phyloP scores from a whole-genome alignment of 176 grass and related monocot genomes.

The Tillandsia fasciculata region DNA sequence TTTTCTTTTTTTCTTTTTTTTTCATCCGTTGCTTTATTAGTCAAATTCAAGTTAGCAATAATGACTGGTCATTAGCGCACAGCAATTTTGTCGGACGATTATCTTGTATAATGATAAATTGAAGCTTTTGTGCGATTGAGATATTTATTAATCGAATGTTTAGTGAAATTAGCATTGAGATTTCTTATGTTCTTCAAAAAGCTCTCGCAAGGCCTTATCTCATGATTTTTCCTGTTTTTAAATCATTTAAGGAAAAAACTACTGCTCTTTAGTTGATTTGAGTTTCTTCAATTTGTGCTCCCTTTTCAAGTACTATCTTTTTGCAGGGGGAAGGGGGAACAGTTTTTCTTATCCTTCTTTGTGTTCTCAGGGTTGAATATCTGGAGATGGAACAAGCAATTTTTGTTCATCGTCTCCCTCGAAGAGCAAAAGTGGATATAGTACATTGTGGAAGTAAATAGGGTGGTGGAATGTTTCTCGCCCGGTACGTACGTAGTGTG shows the following conservation, averaged over 20 bases:
- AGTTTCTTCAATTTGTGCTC: neutral
- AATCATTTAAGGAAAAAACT: no score
- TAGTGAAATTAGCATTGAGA: slow-evolving; percentile 2
- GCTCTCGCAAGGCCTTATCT: slow-evolving; percentile 9
- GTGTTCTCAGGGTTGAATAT: slow-evolving; percentile 25
- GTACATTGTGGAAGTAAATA: neutral
- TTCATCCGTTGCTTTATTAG: no score
- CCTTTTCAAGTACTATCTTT: neutral
- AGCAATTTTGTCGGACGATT: no score
- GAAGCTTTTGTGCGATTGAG: no score
- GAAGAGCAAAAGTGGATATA: neutral
- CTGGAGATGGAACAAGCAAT: slow-evolving; percentile 24
- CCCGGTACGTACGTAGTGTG: neutral
- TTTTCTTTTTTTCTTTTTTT: no score
- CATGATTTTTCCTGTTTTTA: slow-evolving; percentile 11
- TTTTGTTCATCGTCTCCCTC: neutral
- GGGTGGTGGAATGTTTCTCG: neutral
- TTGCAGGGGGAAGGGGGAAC: neutral
- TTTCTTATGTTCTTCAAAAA: slow-evolving; percentile 15
- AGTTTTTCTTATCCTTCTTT: neutral
- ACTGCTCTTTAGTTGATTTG: neutral
- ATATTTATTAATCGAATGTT: no score
- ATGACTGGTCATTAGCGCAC: no score
- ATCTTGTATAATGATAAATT: no score
- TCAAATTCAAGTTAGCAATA: no score